Base-by-base conservation (phyloP, 2,329 filamentous ascomycete species). In the Trichoderma simmonsii region DNA sequence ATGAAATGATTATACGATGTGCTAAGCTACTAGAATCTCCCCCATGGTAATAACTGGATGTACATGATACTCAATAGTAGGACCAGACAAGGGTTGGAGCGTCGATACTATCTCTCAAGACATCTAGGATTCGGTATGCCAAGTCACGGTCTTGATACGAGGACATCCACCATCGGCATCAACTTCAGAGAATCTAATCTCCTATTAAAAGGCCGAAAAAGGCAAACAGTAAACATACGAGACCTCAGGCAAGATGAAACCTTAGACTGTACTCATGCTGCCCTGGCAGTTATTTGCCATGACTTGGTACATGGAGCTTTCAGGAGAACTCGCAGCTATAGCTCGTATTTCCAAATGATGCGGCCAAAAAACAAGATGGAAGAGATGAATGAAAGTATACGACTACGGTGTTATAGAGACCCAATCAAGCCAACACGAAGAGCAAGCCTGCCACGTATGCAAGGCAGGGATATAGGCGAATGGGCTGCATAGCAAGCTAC, bases 261-360 rank as follows among this genome's bases (percentile, higher is more conserved):
- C 7, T 28, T 39, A n/a, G 30, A n/a, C 30, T 15, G 21, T 5
- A 54, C 11, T 21, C 36, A 43, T 48, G 11, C 24, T 15, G 21
- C 48, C 30, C 51, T 28, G 30, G 28, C 30, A 39, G 32, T 9
- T 39, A 15, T 26, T 62, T 21, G 24, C 32, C 30, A 36, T 36
- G 15, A 56, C 51, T 12, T 39, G 21, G 57, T 34, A 54, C 26
- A 32, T 48, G 61, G 61, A 56, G 15, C 21, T 21, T 30, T 67
- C 64, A 39, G 64, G 64, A 67, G 64, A 36, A 18, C 32, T 21
- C 18, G 51, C 4, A 51, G 51, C 24, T 28, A 36, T 6, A 15
- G 14, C 51, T 67, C 64, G 64, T 67, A 67, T 39, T 67, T 7
- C 63, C 34, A 57, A 67, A 28, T 67, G 51, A 57, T 28, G 12